Evolutionary conservation across 1,284 basidiomycete genomes (phyloP), one percentile per base, ranked within the genome.

Genomic region (Tilletia indica): DNA sequence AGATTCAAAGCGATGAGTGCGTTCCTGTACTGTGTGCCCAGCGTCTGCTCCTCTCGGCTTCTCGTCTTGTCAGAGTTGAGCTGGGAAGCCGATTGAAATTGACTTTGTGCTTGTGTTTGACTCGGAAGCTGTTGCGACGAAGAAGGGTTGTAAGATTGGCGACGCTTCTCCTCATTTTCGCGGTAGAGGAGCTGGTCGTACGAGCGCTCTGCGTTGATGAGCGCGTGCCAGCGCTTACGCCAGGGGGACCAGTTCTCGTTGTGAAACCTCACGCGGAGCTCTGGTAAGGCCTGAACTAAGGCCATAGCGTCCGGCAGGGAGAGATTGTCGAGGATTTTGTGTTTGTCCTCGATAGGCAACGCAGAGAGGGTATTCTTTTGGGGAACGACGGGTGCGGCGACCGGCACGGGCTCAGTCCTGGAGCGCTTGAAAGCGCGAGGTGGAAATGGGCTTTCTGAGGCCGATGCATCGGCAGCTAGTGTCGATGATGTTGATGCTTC

Each of bases 331-430:
- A 81, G 75, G 47, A 76, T 70, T 67, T 74, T 76, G 51, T 79
- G 76, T 39, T 79, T 77, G 19, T 77, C 72, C 51, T 77, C 76
- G 48, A 77, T 74, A 48, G 77, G 76, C 19, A 81, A 31, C 25
- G 25, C 25, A 31, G 25, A 31, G 25, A 31, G 25, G 25, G 25
- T 31, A 31, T 31, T 31, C 25, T 31, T 31, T 31, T 31, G 25
- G 25, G 25, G 25, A 31, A 31, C 25, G 25, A 31, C 25, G 25
- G 25, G 25, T 31, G 51, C 19, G n/a, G 42, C 42, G 42, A 45
- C 42, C 42, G 42, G 42, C 14, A 45, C 42, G 14, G 61, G 61
- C 34, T 38, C 36, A 8, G 61, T 64, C 4, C 34, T 25, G 11
- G 61, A 34, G 12, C 61, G 61, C 36, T 64, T 64, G 34, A 64